Percentiles rank a stretch among this genome's conserved stretches.
Evolutionary conservation across 139 green algal genomes (phyloP).

Genomic region (Spirogloea muscicola): DNA sequence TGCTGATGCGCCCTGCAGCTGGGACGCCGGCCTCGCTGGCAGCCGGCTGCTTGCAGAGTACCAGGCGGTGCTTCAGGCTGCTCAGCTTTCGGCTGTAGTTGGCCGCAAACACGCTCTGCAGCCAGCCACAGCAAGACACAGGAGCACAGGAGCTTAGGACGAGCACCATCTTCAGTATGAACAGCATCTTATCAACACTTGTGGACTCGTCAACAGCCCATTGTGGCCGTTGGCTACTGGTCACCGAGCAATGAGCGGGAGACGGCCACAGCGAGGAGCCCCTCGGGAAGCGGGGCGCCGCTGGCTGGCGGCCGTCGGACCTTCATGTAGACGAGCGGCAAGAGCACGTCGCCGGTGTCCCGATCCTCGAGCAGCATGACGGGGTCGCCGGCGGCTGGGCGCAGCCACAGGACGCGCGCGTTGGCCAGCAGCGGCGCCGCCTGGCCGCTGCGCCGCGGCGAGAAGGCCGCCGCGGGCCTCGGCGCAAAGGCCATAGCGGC

Average conservation of each 20-base stretch:
- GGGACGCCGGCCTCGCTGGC: neutral
- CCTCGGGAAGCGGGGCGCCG: neutral
- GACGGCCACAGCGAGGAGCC: neutral
- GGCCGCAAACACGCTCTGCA: constrained; percentile 43
- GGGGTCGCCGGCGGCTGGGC: neutral
- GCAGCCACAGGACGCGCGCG: neutral
- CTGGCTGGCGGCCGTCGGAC: neutral
- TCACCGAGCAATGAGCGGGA: neutral
- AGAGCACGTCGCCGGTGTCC: constrained; percentile 58
- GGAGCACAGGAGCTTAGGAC: too few species aligned
- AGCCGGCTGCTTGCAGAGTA: neutral
- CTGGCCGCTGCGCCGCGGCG: too few species aligned
- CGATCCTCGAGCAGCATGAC: constrained; percentile 55
- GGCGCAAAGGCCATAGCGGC: too few species aligned
- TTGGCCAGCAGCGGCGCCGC: neutral
- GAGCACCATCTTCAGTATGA: too few species aligned
- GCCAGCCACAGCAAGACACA: too few species aligned
- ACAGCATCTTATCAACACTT: too few species aligned
- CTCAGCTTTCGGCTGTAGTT: constrained; percentile 60
- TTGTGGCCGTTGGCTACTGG: too few species aligned
- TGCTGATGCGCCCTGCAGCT: neutral
- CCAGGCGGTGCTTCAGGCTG: constrained; percentile 46
- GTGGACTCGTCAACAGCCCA: too few species aligned
- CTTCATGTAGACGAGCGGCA: constrained; percentile 63
- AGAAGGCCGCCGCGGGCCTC: too few species aligned